These are phyloP conservation scores for Citrus inodora DNA, from an alignment of 345 rosid species.

Conservation along the genomic window DNA sequence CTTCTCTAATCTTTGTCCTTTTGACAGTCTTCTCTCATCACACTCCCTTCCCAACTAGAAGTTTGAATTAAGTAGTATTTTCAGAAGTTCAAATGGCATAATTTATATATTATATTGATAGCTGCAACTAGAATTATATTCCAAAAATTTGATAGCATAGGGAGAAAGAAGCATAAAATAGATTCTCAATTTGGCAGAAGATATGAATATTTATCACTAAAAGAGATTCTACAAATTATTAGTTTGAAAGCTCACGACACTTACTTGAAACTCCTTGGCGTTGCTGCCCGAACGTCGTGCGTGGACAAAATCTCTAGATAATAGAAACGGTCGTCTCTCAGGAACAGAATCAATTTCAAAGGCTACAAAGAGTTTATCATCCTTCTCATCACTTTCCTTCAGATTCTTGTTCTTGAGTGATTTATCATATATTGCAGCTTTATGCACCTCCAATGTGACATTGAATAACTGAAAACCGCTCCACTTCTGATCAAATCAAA, in stretches of 20 bases:
- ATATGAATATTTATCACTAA: neutral
- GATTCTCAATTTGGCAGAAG: neutral
- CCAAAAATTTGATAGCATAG: neutral
- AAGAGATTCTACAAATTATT: neutral
- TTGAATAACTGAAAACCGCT: slow-evolving; percentile 14
- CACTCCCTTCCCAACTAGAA: neutral
- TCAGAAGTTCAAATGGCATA: neutral
- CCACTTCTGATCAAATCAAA: slow-evolving; percentile 36
- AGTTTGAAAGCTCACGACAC: neutral
- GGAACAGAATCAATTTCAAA: slow-evolving; percentile 24
- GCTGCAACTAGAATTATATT: neutral
- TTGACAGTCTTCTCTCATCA: neutral
- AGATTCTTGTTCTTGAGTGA: neutral
- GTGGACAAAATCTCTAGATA: slow-evolving; percentile 40
- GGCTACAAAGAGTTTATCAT: slow-evolving; percentile 22
- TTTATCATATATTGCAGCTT: slow-evolving; percentile 17
- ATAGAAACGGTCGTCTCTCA: slow-evolving; percentile 31
- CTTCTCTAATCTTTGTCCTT: neutral
- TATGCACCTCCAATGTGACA: slow-evolving; percentile 22
- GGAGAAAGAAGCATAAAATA: neutral
- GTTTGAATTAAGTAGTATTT: neutral
- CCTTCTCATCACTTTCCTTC: neutral
- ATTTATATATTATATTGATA: neutral
- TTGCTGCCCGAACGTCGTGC: slow-evolving; percentile 20
- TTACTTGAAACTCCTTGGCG: slow-evolving; percentile 28